Evolutionary conservation across 2,329 filamentous ascomycete species (phyloP).

Genomic region (Plectosphaerella sp.): DNA sequence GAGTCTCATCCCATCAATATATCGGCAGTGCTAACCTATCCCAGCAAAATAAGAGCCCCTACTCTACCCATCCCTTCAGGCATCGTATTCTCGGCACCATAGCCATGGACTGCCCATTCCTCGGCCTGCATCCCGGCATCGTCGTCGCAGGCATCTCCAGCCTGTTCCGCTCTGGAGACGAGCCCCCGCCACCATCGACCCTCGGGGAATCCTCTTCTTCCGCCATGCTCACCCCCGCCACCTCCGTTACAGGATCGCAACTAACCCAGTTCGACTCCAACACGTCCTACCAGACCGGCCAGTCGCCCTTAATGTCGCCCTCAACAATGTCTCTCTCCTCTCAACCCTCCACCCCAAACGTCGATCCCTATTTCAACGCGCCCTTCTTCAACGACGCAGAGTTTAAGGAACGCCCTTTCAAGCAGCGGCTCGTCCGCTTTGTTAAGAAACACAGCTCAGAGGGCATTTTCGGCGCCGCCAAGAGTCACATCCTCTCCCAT

Average conservation of each 20-base stretch:
- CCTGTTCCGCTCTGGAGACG: constrained; percentile 55
- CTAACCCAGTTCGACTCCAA: constrained; percentile 3
- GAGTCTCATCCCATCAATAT: constrained; percentile 11
- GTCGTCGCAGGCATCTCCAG: constrained; percentile 77
- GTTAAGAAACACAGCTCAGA: constrained; percentile 73
- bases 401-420: constrained; percentile 64
- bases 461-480: constrained; percentile 64
- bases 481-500: constrained; percentile 72
- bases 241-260: background rate
- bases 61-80: constrained; percentile 43
- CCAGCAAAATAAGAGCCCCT: constrained; percentile 28
- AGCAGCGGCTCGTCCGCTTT: constrained; percentile 68
- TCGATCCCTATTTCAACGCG: constrained; percentile 69
- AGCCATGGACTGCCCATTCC: constrained; percentile 79
- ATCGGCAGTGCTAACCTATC: background rate
- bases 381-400: constrained; percentile 70
- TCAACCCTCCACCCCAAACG: constrained; percentile 11
- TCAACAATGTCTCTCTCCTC: constrained; percentile 6
- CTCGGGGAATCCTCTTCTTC: constrained; percentile 5
- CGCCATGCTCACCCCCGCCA: constrained; percentile 6
- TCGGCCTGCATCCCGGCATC: constrained; percentile 86
- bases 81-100: constrained; percentile 78
- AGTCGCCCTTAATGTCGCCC: constrained; percentile 13
- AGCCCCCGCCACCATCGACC: constrained; percentile 18
- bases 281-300: constrained; percentile 17